Conservation (phyloP, 768 basidiomycete genomes). For the Lactarius indigo region DNA sequence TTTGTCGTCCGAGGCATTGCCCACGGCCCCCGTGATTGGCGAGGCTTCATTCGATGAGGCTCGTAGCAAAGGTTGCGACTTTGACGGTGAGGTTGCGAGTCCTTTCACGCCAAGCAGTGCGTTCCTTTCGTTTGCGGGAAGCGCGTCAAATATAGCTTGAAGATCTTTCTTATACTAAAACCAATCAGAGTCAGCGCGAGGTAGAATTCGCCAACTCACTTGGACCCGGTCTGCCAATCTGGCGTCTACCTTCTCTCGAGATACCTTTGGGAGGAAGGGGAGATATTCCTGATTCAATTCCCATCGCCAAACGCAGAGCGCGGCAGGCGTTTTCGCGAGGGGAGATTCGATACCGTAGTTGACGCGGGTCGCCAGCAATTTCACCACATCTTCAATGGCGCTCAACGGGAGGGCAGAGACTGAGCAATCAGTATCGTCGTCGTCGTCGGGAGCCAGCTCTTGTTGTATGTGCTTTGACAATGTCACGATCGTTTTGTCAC, state of each 20-base stretch:
- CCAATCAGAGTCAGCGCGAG: neutral
- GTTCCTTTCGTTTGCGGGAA: slow-evolving; percentile 55
- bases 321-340: slow-evolving; percentile 54
- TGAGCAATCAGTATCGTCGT: slow-evolving; percentile 43
- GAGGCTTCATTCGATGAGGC: slow-evolving; percentile 19
- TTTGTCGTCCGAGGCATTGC: slow-evolving; percentile 3
- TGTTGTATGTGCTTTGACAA: slow-evolving; percentile 70
- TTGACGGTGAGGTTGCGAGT: slow-evolving; percentile 37
- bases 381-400: slow-evolving; percentile 63
- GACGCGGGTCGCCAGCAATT: slow-evolving; percentile 55
- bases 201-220: slow-evolving; percentile 37
- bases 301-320: slow-evolving; percentile 83
- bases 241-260: slow-evolving; percentile 55
- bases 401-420: slow-evolving; percentile 40
- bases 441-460: slow-evolving; percentile 64
- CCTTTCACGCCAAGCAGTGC: slow-evolving; percentile 44
- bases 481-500: slow-evolving; percentile 64
- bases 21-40: neutral
- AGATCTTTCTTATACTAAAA: slow-evolving; percentile 60
- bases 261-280: slow-evolving; percentile 66
- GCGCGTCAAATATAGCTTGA: slow-evolving; percentile 48
- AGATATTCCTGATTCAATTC: slow-evolving; percentile 61
- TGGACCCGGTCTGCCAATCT: slow-evolving; percentile 63
- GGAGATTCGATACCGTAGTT: slow-evolving; percentile 76
- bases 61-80: slow-evolving; percentile 9